Percentiles rank a stretch among this genome's conserved stretches.
Conservation (phyloP, 805 yeast genomes). For the Suhomyces prunicola region DNA sequence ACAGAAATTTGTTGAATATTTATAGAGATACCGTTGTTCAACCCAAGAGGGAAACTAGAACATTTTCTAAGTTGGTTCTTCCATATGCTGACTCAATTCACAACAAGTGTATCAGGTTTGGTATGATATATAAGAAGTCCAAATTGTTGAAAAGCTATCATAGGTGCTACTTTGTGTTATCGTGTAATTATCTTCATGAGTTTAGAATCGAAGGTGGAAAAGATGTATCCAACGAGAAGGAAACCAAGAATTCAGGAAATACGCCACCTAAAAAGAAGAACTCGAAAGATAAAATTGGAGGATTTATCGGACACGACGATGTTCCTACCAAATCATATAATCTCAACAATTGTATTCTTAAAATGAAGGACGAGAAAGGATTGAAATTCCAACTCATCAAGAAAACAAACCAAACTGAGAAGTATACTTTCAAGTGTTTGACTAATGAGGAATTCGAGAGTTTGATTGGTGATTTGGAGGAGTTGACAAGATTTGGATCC, state of each 20-base stretch:
- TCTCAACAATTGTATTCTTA: slow-evolving; percentile 35
- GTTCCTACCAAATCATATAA: slow-evolving; percentile 40
- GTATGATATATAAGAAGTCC: slow-evolving; percentile 38
- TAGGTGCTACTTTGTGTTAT: slow-evolving; percentile 35
- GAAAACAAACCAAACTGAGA: slow-evolving; percentile 25
- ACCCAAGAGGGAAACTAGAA: slow-evolving; percentile 18
- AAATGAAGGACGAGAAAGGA: slow-evolving; percentile 29
- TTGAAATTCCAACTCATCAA: slow-evolving; percentile 34
- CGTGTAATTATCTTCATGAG: slow-evolving; percentile 44
- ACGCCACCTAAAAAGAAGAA: slow-evolving; percentile 11
- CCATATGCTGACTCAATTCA: slow-evolving; percentile 40
- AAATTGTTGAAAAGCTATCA: slow-evolving; percentile 41
- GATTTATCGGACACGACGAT: slow-evolving; percentile 39
- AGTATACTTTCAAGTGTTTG: slow-evolving; percentile 44
- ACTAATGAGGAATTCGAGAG: slow-evolving; percentile 41
- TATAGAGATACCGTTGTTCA: slow-evolving; percentile 15
- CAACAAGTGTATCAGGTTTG: slow-evolving; percentile 38
- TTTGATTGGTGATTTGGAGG: slow-evolving; percentile 57
- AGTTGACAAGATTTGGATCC: slow-evolving; percentile 45
- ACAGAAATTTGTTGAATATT: slow-evolving; percentile 24
- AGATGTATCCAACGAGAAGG: slow-evolving; percentile 8
- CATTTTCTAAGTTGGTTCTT: slow-evolving; percentile 19
- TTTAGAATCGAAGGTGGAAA: slow-evolving; percentile 28
- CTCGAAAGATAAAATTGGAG: slow-evolving; percentile 35
- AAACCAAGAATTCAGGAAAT: slow-evolving; percentile 6